Evolutionary conservation across 192 early-diverging fungal genomes (phyloP).

Genomic region (Physocladia obscura): DNA sequence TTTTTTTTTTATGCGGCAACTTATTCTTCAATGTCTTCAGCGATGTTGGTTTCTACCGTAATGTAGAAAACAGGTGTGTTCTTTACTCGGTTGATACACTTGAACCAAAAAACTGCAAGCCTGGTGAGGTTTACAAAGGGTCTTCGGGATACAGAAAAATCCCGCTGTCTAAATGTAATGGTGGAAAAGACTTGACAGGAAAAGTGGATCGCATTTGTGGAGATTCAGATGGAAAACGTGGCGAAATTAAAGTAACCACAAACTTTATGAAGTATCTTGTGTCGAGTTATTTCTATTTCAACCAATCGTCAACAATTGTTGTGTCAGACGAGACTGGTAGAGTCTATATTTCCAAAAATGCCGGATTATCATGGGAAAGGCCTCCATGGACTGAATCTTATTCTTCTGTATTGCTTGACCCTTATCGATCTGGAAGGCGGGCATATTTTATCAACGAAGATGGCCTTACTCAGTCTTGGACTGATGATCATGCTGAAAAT

Average conservation of each 20-base stretch:
- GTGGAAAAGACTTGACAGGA: conserved; percentile 64
- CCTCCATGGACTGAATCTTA: conserved; percentile 20
- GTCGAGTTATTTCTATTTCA: conserved; percentile 49
- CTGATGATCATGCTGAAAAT: conserved; percentile 29
- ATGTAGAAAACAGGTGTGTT: conserved; percentile 64
- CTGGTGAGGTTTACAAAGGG: conserved; percentile 65
- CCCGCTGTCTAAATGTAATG: conserved; percentile 70
- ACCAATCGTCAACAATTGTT: conserved; percentile 33
- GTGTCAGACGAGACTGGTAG: conserved; percentile 18
- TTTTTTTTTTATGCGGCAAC: no score
- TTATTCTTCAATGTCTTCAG: not conserved
- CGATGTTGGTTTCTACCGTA: conserved; percentile 77
- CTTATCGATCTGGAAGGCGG: conserved; percentile 21
- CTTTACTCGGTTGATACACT: conserved; percentile 72
- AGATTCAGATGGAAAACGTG: conserved; percentile 19
- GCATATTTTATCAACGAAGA: conserved; percentile 36
- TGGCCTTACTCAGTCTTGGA: not conserved
- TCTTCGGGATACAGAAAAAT: conserved; percentile 83
- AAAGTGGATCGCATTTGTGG: conserved; percentile 73
- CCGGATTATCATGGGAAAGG: conserved; percentile 34
- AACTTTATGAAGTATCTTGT: conserved; percentile 20
- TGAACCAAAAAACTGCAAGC: conserved; percentile 70
- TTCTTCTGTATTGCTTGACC: conserved; percentile 31
- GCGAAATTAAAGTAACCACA: conserved; percentile 22
- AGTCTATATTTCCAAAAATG: conserved; percentile 31